Conservation (phyloP, 176 grass and related monocot genomes). For the Musa acuminata region DNA sequence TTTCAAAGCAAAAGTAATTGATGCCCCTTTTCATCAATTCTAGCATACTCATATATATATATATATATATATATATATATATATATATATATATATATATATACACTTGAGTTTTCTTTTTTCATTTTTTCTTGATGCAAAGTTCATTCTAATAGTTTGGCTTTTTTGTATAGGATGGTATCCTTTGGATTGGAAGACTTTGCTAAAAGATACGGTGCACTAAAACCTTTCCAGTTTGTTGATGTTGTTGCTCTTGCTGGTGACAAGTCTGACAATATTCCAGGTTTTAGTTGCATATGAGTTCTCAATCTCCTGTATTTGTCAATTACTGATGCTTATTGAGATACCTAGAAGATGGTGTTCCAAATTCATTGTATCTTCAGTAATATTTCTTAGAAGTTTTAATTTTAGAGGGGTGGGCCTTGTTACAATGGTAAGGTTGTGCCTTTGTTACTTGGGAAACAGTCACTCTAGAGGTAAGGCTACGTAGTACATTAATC, state of each 20-base stretch:
- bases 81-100: background rate
- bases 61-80: too few relatives aligned
- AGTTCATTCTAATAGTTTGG: conserved; percentile 27
- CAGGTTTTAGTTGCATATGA: conserved; percentile 32
- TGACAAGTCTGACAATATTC: conserved; percentile 95
- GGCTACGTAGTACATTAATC: too few relatives aligned
- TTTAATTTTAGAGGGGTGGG: too few relatives aligned
- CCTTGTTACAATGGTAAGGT: too few relatives aligned
- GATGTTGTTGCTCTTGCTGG: conserved; percentile 84
- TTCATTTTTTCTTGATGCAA: background rate
- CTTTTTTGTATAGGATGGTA: conserved; percentile 61
- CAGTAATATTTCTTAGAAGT: too few relatives aligned
- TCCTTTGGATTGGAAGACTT: conserved; percentile 98
- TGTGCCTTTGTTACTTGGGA: too few relatives aligned
- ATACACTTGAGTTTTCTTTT: background rate
- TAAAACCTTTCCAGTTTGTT: conserved; percentile 87
- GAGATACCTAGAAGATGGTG: background rate
- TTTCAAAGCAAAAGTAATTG: background rate
- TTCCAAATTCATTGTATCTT: background rate
- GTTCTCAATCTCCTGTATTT: conserved; percentile 8
- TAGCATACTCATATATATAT: background rate
- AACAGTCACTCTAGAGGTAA: too few relatives aligned
- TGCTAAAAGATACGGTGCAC: conserved; percentile 56
- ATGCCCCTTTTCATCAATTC: background rate
- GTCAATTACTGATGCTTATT: background rate